Evolutionary conservation across 2,329 filamentous ascomycete species (phyloP).

Genomic region (Aspergillus pseudoterreus): DNA sequence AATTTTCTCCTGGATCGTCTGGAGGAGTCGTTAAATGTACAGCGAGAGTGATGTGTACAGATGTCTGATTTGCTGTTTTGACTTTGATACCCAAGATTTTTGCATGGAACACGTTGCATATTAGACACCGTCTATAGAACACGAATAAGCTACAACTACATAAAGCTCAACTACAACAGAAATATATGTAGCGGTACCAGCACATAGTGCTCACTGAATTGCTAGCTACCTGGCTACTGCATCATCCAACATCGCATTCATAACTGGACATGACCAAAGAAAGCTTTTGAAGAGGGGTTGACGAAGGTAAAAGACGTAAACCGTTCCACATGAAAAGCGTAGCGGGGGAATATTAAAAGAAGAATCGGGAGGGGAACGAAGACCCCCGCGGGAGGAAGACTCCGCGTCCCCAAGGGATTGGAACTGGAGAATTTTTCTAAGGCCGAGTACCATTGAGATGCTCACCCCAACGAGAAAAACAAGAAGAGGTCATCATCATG

Average conservation of each 20-base stretch:
- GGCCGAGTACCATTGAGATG: slow-evolving; percentile 7
- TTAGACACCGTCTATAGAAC: no score
- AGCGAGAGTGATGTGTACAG: neutral
- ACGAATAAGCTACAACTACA: neutral
- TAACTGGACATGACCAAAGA: slow-evolving; percentile 15
- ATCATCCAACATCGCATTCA: slow-evolving; percentile 18
- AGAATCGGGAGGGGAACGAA: neutral
- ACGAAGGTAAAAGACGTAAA: slow-evolving; percentile 17
- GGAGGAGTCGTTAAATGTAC: slow-evolving; percentile 20
- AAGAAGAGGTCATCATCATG: slow-evolving; percentile 16
- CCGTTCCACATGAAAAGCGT: slow-evolving; percentile 15
- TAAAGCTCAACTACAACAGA: neutral
- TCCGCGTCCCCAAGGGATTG: neutral
- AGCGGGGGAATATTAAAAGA: slow-evolving; percentile 2
- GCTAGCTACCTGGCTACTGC: slow-evolving; percentile 12
- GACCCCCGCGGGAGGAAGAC: no score
- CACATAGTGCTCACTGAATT: slow-evolving; percentile 5
- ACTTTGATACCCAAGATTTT: neutral
- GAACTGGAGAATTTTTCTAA: neutral
- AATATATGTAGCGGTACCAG: neutral
- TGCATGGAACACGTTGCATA: neutral
- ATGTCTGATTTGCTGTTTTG: neutral
- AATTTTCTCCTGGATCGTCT: slow-evolving; percentile 23
- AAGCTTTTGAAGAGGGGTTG: slow-evolving; percentile 8
- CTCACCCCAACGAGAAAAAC: slow-evolving; percentile 7